A percentile compares a stretch with the other conserved stretches of the same genome.
These are phyloP conservation scores for Acanthamoeba royreba DNA, from an alignment of 208 protist genomes.

Conservation along the genomic window DNA sequence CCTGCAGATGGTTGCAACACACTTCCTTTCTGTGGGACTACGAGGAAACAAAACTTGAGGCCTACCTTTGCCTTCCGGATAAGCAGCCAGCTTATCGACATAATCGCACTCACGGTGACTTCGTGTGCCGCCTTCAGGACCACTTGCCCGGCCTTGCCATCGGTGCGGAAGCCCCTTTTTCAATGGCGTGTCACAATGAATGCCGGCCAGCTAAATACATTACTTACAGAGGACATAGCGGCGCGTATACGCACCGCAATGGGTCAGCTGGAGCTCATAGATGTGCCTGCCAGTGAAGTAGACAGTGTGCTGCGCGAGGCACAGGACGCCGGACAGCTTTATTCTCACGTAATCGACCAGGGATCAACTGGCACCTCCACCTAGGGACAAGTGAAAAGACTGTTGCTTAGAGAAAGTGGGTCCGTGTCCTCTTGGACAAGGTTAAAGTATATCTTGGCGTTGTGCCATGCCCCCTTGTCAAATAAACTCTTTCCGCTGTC, in stretches of 20 bases:
- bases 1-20: background rate
- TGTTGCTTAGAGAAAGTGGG: background rate
- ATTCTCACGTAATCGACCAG: background rate
- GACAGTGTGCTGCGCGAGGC: background rate
- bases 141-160: background rate
- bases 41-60: background rate
- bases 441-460: background rate
- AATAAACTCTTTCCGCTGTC: background rate
- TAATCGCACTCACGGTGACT: background rate
- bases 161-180: background rate
- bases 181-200: background rate
- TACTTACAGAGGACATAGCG: background rate
- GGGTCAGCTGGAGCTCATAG: background rate
- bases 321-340: background rate
- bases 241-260: background rate
- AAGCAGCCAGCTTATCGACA: background rate
- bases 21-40: conserved; percentile 24
- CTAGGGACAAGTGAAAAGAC: background rate
- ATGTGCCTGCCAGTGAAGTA: background rate
- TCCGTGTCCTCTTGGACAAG: background rate
- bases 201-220: background rate
- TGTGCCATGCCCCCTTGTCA: background rate
- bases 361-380: background rate
- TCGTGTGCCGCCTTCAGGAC: conserved; percentile 10
- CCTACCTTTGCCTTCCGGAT: background rate